Evolutionary conservation across 176 grass and related monocot species (phyloP).

Genomic region (Zizania latifolia): DNA sequence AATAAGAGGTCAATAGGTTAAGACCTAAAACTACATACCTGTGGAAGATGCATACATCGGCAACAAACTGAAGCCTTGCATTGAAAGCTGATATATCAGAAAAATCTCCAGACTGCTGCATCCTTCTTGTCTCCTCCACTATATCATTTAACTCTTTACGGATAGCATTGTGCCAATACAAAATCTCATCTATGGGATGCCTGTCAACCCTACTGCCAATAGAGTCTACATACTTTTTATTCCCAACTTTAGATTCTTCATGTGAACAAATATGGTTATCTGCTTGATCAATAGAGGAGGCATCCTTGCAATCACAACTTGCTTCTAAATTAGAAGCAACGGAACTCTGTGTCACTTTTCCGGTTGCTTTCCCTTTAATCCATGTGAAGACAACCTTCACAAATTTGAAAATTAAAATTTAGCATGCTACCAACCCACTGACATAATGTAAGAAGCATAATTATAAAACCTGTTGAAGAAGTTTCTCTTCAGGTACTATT

Average conservation of each 20-base stretch:
- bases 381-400: conserved; percentile 84
- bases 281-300: conserved; percentile 15
- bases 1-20: neutral
- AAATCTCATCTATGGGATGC: conserved; percentile 93
- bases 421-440: conserved; percentile 21
- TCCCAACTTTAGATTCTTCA: conserved; percentile 44
- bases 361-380: conserved; percentile 59
- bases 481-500: conserved; percentile 90
- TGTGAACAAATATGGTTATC: conserved; percentile 33
- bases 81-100: conserved; percentile 86
- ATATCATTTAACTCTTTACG: conserved; percentile 79
- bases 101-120: conserved; percentile 78
- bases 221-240: conserved; percentile 50
- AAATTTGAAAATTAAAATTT: conserved; percentile 33
- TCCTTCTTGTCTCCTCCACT: conserved; percentile 72
- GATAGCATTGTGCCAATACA: conserved; percentile 96
- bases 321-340: conserved; percentile 16
- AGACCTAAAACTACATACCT: conserved; percentile 40
- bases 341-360: conserved; percentile 21
- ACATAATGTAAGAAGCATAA: conserved; percentile 6
- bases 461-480: conserved; percentile 75
- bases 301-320: conserved; percentile 21
- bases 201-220: conserved; percentile 20
- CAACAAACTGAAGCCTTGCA: conserved; percentile 87
- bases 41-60: conserved; percentile 97